Evolutionary conservation across 2,329 filamentous ascomycete genomes (phyloP).

Genomic region (Aureobasidium sp.): DNA sequence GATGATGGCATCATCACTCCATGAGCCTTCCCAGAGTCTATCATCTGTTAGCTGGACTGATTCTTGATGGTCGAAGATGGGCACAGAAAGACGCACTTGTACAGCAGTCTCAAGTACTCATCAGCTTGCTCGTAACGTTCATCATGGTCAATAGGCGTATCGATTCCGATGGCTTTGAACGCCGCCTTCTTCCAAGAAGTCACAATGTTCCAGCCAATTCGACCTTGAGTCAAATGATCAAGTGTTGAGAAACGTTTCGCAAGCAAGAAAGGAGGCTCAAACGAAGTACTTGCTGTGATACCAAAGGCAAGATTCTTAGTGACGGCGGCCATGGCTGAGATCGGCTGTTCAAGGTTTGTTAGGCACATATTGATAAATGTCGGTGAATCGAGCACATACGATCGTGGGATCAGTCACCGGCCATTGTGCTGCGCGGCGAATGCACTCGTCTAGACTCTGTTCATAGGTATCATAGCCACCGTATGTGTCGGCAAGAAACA

Average conservation of each 20-base stretch:
- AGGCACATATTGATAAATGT: not conserved
- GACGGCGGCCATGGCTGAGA: conserved; percentile 72
- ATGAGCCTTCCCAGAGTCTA: conserved; percentile 58
- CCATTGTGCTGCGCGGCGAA: conserved; percentile 69
- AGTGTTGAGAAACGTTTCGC: conserved; percentile 69
- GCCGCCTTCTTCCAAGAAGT: conserved; percentile 70
- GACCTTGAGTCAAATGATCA: conserved; percentile 67
- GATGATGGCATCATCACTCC: conserved; percentile 62
- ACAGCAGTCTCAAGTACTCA: conserved; percentile 67
- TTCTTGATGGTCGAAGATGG: not conserved
- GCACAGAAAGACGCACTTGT: conserved; percentile 53
- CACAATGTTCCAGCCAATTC: conserved; percentile 74
- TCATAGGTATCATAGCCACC: conserved; percentile 71
- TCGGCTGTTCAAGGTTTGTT: conserved; percentile 47
- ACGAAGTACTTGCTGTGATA: conserved; percentile 69
- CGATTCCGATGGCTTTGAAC: conserved; percentile 68
- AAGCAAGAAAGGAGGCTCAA: conserved; percentile 67
- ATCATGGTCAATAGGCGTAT: conserved; percentile 66
- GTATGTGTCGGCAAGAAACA: conserved; percentile 74
- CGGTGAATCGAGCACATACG: conserved; percentile 35
- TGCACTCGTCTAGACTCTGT: conserved; percentile 65
- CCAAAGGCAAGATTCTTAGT: conserved; percentile 70
- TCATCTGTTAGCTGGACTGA: not conserved
- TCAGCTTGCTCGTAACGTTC: conserved; percentile 68
- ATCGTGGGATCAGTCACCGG: conserved; percentile 71